phyloP scores from a whole-genome alignment of 306 rosid species.

The Begonia masoniana region DNA sequence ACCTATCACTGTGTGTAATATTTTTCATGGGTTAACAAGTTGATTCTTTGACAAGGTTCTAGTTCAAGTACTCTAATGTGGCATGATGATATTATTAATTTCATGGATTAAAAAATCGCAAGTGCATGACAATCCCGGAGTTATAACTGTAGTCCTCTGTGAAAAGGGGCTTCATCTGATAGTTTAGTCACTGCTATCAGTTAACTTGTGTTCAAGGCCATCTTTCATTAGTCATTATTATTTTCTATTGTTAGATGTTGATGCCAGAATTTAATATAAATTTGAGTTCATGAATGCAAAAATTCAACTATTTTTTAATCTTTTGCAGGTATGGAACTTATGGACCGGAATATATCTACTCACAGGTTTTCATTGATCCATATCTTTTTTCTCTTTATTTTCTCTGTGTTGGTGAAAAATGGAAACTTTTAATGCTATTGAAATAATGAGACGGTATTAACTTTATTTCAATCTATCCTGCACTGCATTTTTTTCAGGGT shows the following conservation, averaged over 20 bases:
- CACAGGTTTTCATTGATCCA: slow-evolving; percentile 41
- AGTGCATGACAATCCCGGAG: slow-evolving; percentile 16
- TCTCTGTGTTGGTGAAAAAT: slow-evolving; percentile 4
- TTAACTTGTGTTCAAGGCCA: no score
- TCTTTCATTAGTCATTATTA: no score
- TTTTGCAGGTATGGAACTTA: slow-evolving; percentile 70
- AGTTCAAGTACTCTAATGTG: slow-evolving; percentile 11
- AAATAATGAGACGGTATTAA: neutral
- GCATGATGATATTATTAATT: slow-evolving; percentile 25
- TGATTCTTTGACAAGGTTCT: no score
- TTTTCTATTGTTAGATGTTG: no score
- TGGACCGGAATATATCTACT: slow-evolving; percentile 74
- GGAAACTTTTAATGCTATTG: no score
- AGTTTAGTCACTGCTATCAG: no score
- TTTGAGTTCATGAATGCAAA: neutral
- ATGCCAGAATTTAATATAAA: no score
- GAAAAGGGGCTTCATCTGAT: no score
- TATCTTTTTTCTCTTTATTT: slow-evolving; percentile 5
- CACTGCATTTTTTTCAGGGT: slow-evolving; percentile 27
- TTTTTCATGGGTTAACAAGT: slow-evolving; percentile 1
- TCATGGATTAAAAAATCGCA: slow-evolving; percentile 21
- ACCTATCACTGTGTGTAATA: slow-evolving; percentile 24
- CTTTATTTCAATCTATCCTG: slow-evolving; percentile 8
- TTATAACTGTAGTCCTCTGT: slow-evolving; percentile 12
- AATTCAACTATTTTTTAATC: neutral